These are phyloP conservation scores for Xylaria digitata DNA, from an alignment of 2,329 filamentous ascomycete genomes.

Conservation along the genomic window DNA sequence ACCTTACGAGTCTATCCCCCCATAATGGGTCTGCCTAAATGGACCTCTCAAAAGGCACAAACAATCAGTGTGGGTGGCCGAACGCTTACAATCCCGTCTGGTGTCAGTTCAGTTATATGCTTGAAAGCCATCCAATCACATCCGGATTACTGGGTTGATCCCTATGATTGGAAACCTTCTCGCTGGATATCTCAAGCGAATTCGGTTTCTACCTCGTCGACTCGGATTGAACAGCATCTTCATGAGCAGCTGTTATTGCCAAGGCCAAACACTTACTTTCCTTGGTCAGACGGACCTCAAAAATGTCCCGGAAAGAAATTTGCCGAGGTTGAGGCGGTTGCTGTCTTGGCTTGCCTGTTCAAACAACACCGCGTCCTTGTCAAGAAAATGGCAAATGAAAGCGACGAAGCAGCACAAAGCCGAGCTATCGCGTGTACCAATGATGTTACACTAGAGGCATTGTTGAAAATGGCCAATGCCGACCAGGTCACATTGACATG, in stretches of 20 bases:
- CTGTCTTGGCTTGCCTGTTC: slow-evolving; percentile 2
- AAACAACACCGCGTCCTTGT: background rate
- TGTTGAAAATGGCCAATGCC: background rate
- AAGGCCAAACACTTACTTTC: background rate
- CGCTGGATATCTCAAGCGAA: slow-evolving; percentile 1
- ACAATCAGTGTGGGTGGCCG: slow-evolving; percentile 11
- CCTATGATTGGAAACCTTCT: background rate
- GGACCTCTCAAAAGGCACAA: slow-evolving; percentile 11
- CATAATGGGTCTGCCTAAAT: slow-evolving; percentile 9
- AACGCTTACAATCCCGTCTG: slow-evolving; percentile 21
- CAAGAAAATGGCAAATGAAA: background rate
- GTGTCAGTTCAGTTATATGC: slow-evolving; percentile 10
- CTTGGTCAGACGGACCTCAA: slow-evolving; percentile 2
- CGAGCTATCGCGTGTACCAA: background rate
- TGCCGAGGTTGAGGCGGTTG: slow-evolving; percentile 5
- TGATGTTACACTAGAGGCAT: background rate
- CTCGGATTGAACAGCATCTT: background rate
- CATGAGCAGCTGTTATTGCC: background rate
- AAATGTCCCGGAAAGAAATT: slow-evolving; percentile 2
- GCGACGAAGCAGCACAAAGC: background rate
- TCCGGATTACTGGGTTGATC: slow-evolving; percentile 22
- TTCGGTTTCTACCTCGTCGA: background rate
- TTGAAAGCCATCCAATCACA: slow-evolving; percentile 20
- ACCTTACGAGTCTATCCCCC: slow-evolving; percentile 28
- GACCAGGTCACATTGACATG: background rate